phyloP scores from a whole-genome alignment of 495 filamentous ascomycete species.

The Xylaria intraflava region DNA sequence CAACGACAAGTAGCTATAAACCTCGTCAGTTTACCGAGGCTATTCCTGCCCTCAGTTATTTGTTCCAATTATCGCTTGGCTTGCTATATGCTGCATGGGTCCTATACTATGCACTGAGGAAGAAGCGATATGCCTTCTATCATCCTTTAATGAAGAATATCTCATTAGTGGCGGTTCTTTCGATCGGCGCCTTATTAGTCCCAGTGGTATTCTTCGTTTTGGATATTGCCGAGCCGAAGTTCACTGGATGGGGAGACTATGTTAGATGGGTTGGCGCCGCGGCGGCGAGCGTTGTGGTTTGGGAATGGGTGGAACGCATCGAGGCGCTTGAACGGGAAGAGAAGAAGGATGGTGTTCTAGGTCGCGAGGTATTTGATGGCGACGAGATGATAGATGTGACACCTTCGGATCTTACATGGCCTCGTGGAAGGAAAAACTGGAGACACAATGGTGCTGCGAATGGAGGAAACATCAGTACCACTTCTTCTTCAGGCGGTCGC shows the following conservation, averaged over 20 bases:
- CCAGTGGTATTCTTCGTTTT: slow-evolving; percentile 94
- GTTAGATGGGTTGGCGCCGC: slow-evolving; percentile 96
- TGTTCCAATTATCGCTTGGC: slow-evolving; percentile 85
- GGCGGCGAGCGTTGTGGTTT: slow-evolving; percentile 92
- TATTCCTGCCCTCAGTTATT: slow-evolving; percentile 85
- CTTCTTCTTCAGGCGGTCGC: slow-evolving; percentile 16
- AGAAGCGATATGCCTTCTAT: slow-evolving; percentile 88
- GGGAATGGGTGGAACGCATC: slow-evolving; percentile 99
- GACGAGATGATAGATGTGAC: slow-evolving; percentile 89
- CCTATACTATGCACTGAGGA: slow-evolving; percentile 87
- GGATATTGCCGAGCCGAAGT: slow-evolving; percentile 79
- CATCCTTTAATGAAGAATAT: slow-evolving; percentile 92
- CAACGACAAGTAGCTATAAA: slow-evolving; percentile 46
- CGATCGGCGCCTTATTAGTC: slow-evolving; percentile 71
- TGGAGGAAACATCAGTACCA: slow-evolving; percentile 16
- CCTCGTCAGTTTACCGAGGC: slow-evolving; percentile 77
- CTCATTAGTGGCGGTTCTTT: slow-evolving; percentile 72
- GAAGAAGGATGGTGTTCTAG: slow-evolving; percentile 89
- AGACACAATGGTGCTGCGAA: slow-evolving; percentile 24
- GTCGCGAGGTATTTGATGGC: slow-evolving; percentile 90
- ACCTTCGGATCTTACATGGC: slow-evolving; percentile 37
- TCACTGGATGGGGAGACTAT: slow-evolving; percentile 95
- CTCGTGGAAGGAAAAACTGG: slow-evolving; percentile 29
- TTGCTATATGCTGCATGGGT: slow-evolving; percentile 93
- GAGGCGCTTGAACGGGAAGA: slow-evolving; percentile 94